Evolutionary conservation across 2,329 filamentous ascomycete species (phyloP), one percentile per base, ranked within the genome.

Genomic region (Beauveria scarabaeidicola): DNA sequence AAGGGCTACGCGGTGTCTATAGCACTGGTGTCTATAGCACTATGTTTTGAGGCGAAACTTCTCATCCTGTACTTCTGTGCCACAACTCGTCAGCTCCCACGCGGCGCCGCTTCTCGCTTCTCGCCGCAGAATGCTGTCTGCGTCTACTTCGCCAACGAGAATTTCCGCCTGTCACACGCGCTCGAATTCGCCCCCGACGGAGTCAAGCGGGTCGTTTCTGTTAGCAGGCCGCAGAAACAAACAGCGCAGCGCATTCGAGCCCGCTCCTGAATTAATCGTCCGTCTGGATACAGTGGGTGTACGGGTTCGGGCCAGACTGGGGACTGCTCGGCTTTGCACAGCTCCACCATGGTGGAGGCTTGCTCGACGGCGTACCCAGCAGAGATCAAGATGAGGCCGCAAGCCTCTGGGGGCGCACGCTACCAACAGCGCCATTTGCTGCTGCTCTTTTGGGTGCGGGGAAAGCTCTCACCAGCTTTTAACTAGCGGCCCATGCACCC

Each of bases 81-180:
- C 32, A 13, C 27, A 19, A 19, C 29, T 36, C 23, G 15, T 11
- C 13, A 27, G 25, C 52, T 40, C 9, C 15, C 11, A 10, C 52
- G 1, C 44, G 11, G 52, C 36, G 17, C 23, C 11, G 25, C 23
- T n/a, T 3, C 17, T 44, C 41, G 53, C 54, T 50, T 50, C 46
- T 50, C 54, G 36, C 15, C 29, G 32, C 23, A 41, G 50, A 11
- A 47, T 8, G 19, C 17, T n/a, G 17, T 7, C 15, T 36, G 32
- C 11, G 2, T 21, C 25, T 23, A 15, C n/a, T 19, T 32, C 19
- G 21, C 38, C 38, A 23, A 43, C 15, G 32, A 32, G 29, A 52
- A 58, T 25, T 58, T 19, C 55, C 47, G 51, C 55, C 47, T 36
- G 55, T 58, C 47, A 58, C 47, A 44, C 36, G 55, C 55, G 17